Evolutionary conservation across 1,284 basidiomycete species (phyloP).

Genomic region (Fomitiporia mediterranea): DNA sequence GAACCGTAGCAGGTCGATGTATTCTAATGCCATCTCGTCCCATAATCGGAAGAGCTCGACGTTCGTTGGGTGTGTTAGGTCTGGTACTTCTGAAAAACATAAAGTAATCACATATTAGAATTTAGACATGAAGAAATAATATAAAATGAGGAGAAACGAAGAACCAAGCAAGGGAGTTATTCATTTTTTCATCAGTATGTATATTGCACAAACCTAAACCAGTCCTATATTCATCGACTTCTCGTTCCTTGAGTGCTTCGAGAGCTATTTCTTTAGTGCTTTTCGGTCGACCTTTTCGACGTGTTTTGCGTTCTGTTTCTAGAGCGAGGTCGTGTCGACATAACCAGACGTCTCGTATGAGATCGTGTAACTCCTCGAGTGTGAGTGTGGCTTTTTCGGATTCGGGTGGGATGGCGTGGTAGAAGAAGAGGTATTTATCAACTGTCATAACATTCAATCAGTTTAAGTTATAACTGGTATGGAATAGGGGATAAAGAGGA

Average conservation of each 20-base stretch:
- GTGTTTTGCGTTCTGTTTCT: constrained; percentile 52
- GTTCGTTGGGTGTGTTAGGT: constrained; percentile 73
- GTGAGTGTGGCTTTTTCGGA: constrained; percentile 52
- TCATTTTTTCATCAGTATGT: too few species aligned
- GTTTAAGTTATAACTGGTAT: too few species aligned
- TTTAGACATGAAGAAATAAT: too few species aligned
- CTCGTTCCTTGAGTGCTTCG: constrained; percentile 67
- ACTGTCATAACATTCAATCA: constrained; percentile 35
- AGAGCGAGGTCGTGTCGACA: constrained; percentile 68
- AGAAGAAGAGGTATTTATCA: constrained; percentile 78
- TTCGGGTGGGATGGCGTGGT: constrained; percentile 62
- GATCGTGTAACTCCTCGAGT: constrained; percentile 61
- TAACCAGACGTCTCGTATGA: constrained; percentile 72
- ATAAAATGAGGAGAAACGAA: constrained; percentile 17
- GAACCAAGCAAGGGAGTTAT: not conserved
- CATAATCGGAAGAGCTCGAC: constrained; percentile 71
- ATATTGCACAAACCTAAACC: constrained; percentile 64
- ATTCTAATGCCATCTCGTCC: constrained; percentile 73
- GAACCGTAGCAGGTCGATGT: constrained; percentile 70
- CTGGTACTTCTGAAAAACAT: constrained; percentile 63
- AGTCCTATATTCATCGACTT: constrained; percentile 72
- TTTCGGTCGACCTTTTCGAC: constrained; percentile 78
- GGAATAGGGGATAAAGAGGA: not conserved
- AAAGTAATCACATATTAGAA: too few species aligned
- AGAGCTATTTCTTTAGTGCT: constrained; percentile 64